phyloP scores from a whole-genome alignment of 2,329 filamentous ascomycete genomes.

The Didymosphaeria variabile region DNA sequence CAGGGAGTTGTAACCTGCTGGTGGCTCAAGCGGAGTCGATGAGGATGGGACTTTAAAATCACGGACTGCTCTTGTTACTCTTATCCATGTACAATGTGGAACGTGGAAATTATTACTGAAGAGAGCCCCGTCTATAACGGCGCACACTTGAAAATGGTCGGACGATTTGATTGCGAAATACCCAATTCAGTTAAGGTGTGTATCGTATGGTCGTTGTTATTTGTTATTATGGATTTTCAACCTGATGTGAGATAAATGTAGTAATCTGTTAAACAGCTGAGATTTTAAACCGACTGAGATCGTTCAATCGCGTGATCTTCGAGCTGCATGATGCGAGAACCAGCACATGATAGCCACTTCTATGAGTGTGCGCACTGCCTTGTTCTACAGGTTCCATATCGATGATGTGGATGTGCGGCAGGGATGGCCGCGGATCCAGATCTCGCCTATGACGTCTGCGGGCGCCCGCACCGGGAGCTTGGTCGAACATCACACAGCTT shows the following conservation, averaged over 20 bases:
- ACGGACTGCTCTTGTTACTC: neutral
- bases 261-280: no score
- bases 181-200: no score
- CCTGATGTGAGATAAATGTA: no score
- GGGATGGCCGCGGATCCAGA: constrained; percentile 26
- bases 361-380: neutral
- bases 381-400: constrained; percentile 1
- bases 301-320: no score
- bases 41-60: neutral
- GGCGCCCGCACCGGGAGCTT: constrained; percentile 28
- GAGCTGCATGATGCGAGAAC: no score
- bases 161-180: neutral
- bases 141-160: neutral
- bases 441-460: constrained; percentile 39
- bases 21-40: neutral
- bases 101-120: neutral
- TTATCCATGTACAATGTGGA: neutral
- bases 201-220: no score
- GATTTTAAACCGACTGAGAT: no score
- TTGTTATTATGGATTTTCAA: no score
- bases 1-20: neutral
- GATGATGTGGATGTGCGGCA: constrained; percentile 30
- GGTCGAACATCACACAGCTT: constrained; percentile 36
- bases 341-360: neutral
- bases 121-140: neutral